Evolutionary conservation across 257 asterid species (phyloP), one percentile per base, ranked within the genome.

Genomic region (Solanum chiquidenum): DNA sequence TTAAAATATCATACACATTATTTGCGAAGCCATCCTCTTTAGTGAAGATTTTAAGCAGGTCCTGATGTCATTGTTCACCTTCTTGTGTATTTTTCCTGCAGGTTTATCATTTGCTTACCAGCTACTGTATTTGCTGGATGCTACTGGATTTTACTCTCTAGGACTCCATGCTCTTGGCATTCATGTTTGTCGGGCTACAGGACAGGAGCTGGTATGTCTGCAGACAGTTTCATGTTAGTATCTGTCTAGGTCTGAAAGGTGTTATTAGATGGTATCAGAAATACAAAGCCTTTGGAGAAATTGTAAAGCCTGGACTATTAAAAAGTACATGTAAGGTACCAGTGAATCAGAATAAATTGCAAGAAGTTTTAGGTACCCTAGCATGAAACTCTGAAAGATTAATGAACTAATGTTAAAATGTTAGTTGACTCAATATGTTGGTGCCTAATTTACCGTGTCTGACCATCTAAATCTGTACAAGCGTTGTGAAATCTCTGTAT

Each of bases 111-210:
- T 97, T 93, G 96, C 99, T 75, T 97, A 97, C 90, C 99, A 97
- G 94, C 94, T 97, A 34, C 92, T 97, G 88, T 97, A 95, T 91
- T 91, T 97, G 93, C 88, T 97, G 95, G 98, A 97, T 89, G 98
- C 99, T 85, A 97, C 98, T 49, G 98, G 99, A 88, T 97, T 97
- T 92, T 96, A 96, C 92, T 91, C 96, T 66, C 86, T 93, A 62
- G 99, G 98, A 90, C 91, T 97, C 85, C 99, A 96, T 90, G 99
- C 96, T 73, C 95, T 97, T 87, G 98, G 97, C 12, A 91, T 97
- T 89, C 97, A 97, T 91, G 98, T 97, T 88, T 97, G 99, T 85
- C 98, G 99, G 90, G 99, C 99, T 35, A 97, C 99, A 85, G 99
- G 99, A 66, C 99, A 97, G 90, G 99, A 96, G 90, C 90, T 97